phyloP scores from a whole-genome alignment of 139 green algal species.

The Gonium pectorale region DNA sequence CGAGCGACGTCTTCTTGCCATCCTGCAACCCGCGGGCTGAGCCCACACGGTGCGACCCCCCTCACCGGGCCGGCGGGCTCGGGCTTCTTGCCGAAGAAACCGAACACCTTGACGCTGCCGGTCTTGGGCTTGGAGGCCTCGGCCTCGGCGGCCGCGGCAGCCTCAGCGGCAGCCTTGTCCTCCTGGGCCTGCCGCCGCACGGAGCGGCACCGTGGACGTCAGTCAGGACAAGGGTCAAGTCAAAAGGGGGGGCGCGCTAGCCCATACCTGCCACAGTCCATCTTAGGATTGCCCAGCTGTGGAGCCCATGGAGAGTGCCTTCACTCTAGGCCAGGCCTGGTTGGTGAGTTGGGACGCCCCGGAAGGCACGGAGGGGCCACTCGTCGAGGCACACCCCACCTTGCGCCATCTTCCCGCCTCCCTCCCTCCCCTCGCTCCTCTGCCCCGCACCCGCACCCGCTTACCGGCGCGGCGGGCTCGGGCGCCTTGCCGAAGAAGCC shows the following conservation, averaged over 20 bases:
- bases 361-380: neutral
- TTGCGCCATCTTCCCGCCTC: too few relatives aligned
- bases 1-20: too few relatives aligned
- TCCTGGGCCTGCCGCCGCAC: too few relatives aligned
- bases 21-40: neutral
- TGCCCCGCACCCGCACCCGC: neutral
- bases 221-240: neutral
- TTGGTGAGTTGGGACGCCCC: too few relatives aligned
- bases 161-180: neutral
- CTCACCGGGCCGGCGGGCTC: constrained; percentile 19
- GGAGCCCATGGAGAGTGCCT: too few relatives aligned
- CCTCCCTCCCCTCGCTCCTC: too few relatives aligned
- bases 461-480: constrained; percentile 10
- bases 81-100: constrained; percentile 43
- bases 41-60: neutral
- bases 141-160: neutral
- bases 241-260: too few relatives aligned
- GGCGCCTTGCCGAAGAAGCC: constrained; percentile 45
- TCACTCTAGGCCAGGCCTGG: too few relatives aligned
- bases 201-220: too few relatives aligned
- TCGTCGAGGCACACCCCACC: too few relatives aligned
- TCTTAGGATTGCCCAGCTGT: too few relatives aligned
- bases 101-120: constrained; percentile 20
- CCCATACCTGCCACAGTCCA: too few relatives aligned
- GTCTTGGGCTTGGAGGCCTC: neutral